These are phyloP conservation scores for Melampsora americana DNA, from an alignment of 1,284 basidiomycete species.

Conservation along the genomic window DNA sequence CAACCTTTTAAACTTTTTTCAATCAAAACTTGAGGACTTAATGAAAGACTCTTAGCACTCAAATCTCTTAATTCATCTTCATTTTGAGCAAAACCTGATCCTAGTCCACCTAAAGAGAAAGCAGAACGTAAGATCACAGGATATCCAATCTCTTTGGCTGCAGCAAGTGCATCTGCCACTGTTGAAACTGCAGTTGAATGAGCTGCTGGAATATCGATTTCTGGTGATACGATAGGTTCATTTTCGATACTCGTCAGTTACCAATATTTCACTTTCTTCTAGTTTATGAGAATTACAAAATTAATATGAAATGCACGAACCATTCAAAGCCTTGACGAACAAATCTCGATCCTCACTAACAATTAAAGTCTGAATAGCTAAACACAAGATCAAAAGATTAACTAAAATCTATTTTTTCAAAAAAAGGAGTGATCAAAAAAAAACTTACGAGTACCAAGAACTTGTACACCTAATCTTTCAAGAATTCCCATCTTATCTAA, in stretches of 20 bases:
- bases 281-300: background rate
- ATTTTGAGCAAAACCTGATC: conserved; percentile 95
- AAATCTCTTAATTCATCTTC: conserved; percentile 92
- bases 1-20: conserved; percentile 99
- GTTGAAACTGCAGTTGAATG: conserved; percentile 96
- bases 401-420: background rate
- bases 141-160: conserved; percentile 88
- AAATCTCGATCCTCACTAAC: conserved; percentile 96
- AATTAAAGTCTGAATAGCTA: conserved; percentile 80
- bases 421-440: background rate
- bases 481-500: conserved; percentile 97
- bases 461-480: conserved; percentile 87
- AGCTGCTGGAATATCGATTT: conserved; percentile 96
- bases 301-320: conserved; percentile 56
- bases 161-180: conserved; percentile 84
- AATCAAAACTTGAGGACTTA: conserved; percentile 93
- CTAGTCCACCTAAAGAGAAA: conserved; percentile 96
- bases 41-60: conserved; percentile 80
- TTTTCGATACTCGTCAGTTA: background rate
- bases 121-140: conserved; percentile 97
- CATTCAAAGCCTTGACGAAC: conserved; percentile 94
- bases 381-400: background rate
- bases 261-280: no score
- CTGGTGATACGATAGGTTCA: conserved; percentile 57
- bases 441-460: conserved; percentile 73